Evolutionary conservation across 2,329 filamentous ascomycete species (phyloP), one percentile per base, ranked within the genome.

Genomic region (Volutella citrinella): DNA sequence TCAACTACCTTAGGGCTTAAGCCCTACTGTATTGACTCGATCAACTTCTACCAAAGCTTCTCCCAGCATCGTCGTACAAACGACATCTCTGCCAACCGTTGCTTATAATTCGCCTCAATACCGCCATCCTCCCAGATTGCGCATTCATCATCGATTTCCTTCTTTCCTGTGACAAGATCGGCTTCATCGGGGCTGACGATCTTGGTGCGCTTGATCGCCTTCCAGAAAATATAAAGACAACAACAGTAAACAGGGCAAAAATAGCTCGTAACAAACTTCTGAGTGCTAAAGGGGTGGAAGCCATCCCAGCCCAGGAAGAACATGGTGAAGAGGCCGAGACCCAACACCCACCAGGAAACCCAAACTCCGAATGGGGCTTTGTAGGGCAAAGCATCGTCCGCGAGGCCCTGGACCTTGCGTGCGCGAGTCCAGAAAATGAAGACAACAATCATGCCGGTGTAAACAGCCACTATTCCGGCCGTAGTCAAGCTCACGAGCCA

Each of bases 221-320:
- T 22, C 20, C 20, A 22, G 20, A 8, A 8, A 22, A 22, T 22
- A 12, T 9, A 22, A 22, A 22, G 20, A 12, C 8, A 22, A 8
- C 9, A 12, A 22, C 9, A 8, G 9, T 9, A 8, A 29, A 22
- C 9, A 9, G 8, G 20, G 12, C 8, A 9, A 44, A 76, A 71
- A 52, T 76, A 76, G 6, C 60, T 62, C 3, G 71, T 69, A 26
- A 76, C 48, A 52, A 75, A 76, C 27, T 61, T 61, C 5, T 65
- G 56, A 0, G 62, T 57, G 21, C 58, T 63, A 42, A 66, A 74
- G 7, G 70, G 70, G 34, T 63, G 61, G 45, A 79, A 75, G 6
- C 68, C 59, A 38, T 74, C 65, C 32, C 73, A 77, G 12, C 75
- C 73, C 27, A 76, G 68, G 36, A 76, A 74, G n/a, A 78, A 43